These are phyloP conservation scores for Annulohypoxylon nitens DNA, from an alignment of 495 filamentous ascomycete species.

Conservation along the genomic window DNA sequence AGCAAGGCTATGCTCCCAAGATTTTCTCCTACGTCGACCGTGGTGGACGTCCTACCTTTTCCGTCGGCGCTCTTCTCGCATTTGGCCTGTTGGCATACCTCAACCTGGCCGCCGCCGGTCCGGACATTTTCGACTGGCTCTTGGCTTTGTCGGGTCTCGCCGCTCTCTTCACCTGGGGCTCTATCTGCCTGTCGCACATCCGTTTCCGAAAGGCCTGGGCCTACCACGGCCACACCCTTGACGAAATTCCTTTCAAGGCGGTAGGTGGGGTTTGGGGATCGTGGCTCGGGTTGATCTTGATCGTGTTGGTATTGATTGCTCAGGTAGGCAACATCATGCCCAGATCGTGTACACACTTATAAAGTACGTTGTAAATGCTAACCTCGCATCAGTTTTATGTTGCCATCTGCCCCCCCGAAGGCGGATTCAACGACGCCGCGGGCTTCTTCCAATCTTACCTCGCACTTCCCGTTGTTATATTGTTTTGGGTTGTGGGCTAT, in stretches of 20 bases:
- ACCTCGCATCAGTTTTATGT: constrained; percentile 61
- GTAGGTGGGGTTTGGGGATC: constrained; percentile 75
- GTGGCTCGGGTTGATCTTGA: constrained; percentile 72
- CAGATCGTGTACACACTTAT: not conserved
- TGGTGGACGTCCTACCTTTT: constrained; percentile 68
- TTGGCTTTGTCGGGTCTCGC: constrained; percentile 67
- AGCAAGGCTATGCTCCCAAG: constrained; percentile 68
- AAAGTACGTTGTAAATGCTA: constrained; percentile 8
- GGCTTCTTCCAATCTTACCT: constrained; percentile 75
- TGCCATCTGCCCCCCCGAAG: constrained; percentile 61
- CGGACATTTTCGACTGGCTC: constrained; percentile 71
- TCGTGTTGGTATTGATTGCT: constrained; percentile 72
- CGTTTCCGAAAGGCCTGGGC: constrained; percentile 75
- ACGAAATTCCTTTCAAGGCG: constrained; percentile 79
- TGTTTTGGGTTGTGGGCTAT: constrained; percentile 66
- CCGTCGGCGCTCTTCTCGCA: constrained; percentile 58
- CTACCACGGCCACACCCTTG: constrained; percentile 70
- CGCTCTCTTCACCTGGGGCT: constrained; percentile 69
- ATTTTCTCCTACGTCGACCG: constrained; percentile 71
- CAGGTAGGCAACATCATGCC: constrained; percentile 56
- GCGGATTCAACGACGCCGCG: constrained; percentile 60
- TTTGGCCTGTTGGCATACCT: constrained; percentile 70
- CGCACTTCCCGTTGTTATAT: constrained; percentile 69
- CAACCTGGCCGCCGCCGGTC: constrained; percentile 61
- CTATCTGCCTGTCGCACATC: constrained; percentile 68